Conservation (phyloP, 2,329 filamentous ascomycete genomes). For the Sarocladium kiliense region DNA sequence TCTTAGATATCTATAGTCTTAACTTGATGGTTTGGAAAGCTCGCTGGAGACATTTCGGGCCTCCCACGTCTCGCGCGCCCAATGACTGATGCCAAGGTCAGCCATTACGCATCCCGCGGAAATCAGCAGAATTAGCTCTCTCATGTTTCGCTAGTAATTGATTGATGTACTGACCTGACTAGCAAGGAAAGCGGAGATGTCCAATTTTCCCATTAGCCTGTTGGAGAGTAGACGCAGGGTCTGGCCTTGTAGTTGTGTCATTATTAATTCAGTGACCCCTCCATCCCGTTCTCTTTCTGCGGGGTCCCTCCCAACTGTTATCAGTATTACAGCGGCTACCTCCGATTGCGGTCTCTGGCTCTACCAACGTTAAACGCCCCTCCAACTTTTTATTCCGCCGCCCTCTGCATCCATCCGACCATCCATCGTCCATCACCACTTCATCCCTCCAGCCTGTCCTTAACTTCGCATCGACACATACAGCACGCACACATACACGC, state of each 20-base stretch:
- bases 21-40: too few species aligned
- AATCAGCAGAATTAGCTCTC: slow-evolving; percentile 4
- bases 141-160: neutral
- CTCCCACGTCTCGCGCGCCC: neutral
- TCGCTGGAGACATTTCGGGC: too few species aligned
- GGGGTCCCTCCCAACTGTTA: neutral
- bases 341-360: neutral
- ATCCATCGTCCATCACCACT: neutral
- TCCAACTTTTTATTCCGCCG: neutral
- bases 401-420: neutral
- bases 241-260: neutral
- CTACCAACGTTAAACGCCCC: neutral
- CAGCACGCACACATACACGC: neutral
- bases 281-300: neutral
- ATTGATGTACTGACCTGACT: too few species aligned
- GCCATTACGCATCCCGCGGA: neutral
- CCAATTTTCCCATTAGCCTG: neutral
- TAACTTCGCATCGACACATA: neutral
- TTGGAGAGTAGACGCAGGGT: neutral
- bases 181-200: neutral
- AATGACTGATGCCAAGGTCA: neutral
- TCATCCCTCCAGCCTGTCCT: neutral
- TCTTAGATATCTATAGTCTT: too few species aligned
- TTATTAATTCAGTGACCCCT: slow-evolving; percentile 6
- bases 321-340: neutral